Conservation (phyloP, 23 red algal genomes). For the Gracilaria caudata region DNA sequence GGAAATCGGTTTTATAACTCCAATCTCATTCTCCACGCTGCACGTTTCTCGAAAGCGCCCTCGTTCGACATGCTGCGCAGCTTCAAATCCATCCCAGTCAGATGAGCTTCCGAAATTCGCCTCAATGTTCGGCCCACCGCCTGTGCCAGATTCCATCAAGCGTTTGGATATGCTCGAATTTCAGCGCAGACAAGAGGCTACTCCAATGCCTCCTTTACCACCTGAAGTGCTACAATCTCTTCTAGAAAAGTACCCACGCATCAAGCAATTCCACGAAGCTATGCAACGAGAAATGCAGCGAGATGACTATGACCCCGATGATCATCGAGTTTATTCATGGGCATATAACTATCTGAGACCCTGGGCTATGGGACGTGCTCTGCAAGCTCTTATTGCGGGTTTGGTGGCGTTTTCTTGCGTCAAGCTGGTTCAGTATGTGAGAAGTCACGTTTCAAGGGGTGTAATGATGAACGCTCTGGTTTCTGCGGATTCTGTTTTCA, state of each 20-base stretch:
- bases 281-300: slow-evolving; percentile 21
- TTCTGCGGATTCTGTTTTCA: slow-evolving; percentile 8
- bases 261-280: slow-evolving; percentile 15
- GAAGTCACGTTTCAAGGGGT: neutral
- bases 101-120: neutral
- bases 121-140: neutral
- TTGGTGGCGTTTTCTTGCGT: neutral
- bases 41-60: slow-evolving; percentile 5
- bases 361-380: neutral
- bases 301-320: slow-evolving; percentile 47
- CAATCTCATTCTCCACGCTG: neutral
- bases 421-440: slow-evolving; percentile 20
- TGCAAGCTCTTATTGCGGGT: neutral
- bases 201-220: slow-evolving; percentile 13
- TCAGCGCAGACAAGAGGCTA: neutral
- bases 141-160: slow-evolving; percentile 16
- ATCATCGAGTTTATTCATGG: slow-evolving; percentile 48
- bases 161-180: slow-evolving; percentile 22
- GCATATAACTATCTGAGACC: slow-evolving; percentile 32
- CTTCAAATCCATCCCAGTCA: slow-evolving; percentile 11
- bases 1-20: neutral
- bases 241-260: slow-evolving; percentile 3
- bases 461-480: slow-evolving; percentile 14
- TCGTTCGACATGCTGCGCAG: slow-evolving; percentile 17
- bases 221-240: slow-evolving; percentile 16